Conservation (phyloP, 768 basidiomycete species). For the Lentinula detonsa region DNA sequence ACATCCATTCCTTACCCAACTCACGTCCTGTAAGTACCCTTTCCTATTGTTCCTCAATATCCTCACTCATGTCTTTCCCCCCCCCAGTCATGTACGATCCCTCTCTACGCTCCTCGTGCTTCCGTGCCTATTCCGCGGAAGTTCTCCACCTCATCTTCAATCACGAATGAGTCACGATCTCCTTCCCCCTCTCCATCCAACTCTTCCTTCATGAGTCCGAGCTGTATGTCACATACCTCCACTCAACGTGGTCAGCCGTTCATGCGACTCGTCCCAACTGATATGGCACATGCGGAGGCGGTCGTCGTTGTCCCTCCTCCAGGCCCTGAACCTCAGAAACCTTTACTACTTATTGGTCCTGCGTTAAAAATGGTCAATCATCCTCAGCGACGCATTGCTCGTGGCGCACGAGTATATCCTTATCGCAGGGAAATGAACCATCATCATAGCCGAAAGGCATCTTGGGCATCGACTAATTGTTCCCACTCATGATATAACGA, state of each 20-base stretch:
- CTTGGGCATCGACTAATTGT: background rate
- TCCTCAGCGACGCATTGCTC: slow-evolving; percentile 31
- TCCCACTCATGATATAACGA: background rate
- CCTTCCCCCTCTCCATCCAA: slow-evolving; percentile 26
- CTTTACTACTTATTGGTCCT: slow-evolving; percentile 45
- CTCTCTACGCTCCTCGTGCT: background rate
- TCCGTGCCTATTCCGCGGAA: slow-evolving; percentile 16
- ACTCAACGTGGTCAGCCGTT: slow-evolving; percentile 11
- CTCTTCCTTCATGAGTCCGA: slow-evolving; percentile 14
- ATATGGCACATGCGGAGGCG: slow-evolving; percentile 49
- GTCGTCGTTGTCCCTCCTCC: slow-evolving; percentile 37
- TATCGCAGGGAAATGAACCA: slow-evolving; percentile 30
- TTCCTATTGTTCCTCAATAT: background rate
- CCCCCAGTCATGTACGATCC: slow-evolving; percentile 1
- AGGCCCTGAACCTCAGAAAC: slow-evolving; percentile 17
- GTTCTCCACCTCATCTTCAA: slow-evolving; percentile 31
- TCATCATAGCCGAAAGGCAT: background rate
- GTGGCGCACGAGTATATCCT: slow-evolving; percentile 48
- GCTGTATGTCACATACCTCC: slow-evolving; percentile 1
- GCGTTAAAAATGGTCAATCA: slow-evolving; percentile 41
- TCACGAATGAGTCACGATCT: slow-evolving; percentile 27
- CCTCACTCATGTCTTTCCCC: too few species aligned
- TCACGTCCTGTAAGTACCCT: background rate
- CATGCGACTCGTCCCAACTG: slow-evolving; percentile 41
- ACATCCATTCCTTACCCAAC: slow-evolving; percentile 4